phyloP scores from a whole-genome alignment of 2,329 filamentous ascomycete genomes.

The Fusarium buxicola region DNA sequence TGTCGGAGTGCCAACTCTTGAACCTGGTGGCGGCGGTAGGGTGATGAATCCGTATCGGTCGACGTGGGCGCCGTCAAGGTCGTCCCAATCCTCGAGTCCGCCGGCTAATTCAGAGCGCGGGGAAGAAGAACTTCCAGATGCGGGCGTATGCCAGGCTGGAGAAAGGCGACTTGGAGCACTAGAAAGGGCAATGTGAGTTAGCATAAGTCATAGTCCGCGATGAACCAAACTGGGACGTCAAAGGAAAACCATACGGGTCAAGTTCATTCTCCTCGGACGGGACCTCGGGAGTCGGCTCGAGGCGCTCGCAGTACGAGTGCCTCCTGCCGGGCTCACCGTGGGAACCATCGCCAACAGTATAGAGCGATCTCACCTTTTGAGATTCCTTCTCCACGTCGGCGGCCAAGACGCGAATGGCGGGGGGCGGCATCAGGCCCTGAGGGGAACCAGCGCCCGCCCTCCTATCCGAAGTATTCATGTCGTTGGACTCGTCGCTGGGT shows the following conservation, averaged over 20 bases:
- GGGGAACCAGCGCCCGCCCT: slow-evolving; percentile 25
- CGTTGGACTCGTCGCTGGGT: slow-evolving; percentile 41
- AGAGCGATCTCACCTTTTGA: slow-evolving; percentile 75
- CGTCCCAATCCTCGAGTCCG: slow-evolving; percentile 75
- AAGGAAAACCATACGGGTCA: slow-evolving; percentile 69
- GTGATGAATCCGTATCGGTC: slow-evolving; percentile 77
- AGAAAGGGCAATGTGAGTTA: slow-evolving; percentile 42
- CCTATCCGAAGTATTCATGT: slow-evolving; percentile 36
- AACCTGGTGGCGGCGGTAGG: slow-evolving; percentile 56
- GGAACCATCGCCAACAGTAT: slow-evolving; percentile 66
- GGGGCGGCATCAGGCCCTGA: slow-evolving; percentile 47
- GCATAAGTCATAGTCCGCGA: slow-evolving; percentile 44
- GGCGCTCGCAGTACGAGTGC: slow-evolving; percentile 60
- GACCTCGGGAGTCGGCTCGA: slow-evolving; percentile 63
- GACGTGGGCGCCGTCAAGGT: slow-evolving; percentile 69
- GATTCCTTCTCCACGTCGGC: slow-evolving; percentile 71
- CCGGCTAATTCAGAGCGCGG: slow-evolving; percentile 58
- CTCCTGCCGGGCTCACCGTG: slow-evolving; percentile 64
- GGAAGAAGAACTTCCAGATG: slow-evolving; percentile 59
- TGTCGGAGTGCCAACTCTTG: slow-evolving; percentile 56
- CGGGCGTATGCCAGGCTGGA: slow-evolving; percentile 52
- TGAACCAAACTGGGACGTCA: slow-evolving; percentile 43
- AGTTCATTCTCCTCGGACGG: slow-evolving; percentile 64
- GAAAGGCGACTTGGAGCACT: slow-evolving; percentile 48
- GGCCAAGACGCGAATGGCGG: slow-evolving; percentile 65